Evolutionary conservation across 768 basidiomycete genomes (phyloP).

Genomic region (Clavulina sp.): DNA sequence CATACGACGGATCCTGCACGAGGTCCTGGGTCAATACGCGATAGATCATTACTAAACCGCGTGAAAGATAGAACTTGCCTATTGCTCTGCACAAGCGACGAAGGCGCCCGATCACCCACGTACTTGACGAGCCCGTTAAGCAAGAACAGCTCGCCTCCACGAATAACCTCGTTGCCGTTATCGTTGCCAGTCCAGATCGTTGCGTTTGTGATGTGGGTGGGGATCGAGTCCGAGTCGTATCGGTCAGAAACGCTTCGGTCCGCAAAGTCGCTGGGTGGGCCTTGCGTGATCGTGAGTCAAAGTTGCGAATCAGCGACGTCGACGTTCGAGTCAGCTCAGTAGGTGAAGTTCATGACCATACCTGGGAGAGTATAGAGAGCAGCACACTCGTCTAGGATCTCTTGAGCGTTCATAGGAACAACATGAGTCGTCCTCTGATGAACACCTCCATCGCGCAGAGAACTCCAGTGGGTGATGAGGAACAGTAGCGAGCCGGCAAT

Average conservation of each 20-base stretch:
- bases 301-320: no score
- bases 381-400: conserved; percentile 16
- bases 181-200: conserved; percentile 60
- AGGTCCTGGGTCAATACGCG: no score
- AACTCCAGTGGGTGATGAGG: no score
- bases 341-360: not conserved
- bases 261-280: conserved; percentile 18
- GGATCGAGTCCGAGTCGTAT: conserved; percentile 32
- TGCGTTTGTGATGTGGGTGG: conserved; percentile 46
- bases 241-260: conserved; percentile 32
- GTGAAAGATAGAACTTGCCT: no score
- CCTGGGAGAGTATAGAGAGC: conserved; percentile 12
- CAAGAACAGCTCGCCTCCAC: conserved; percentile 1
- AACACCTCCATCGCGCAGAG: no score
- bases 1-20: conserved; percentile 31
- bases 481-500: no score
- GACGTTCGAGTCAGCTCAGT: not conserved
- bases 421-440: no score
- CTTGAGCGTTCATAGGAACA: conserved; percentile 6
- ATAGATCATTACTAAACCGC: no score
- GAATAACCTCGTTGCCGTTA: conserved; percentile 32
- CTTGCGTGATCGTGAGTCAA: no score
- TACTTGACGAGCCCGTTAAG: not conserved
- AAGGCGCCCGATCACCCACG: not conserved
- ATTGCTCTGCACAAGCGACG: no score